Conservation (phyloP, 805 yeast species). For the Lipomyces sp. region DNA sequence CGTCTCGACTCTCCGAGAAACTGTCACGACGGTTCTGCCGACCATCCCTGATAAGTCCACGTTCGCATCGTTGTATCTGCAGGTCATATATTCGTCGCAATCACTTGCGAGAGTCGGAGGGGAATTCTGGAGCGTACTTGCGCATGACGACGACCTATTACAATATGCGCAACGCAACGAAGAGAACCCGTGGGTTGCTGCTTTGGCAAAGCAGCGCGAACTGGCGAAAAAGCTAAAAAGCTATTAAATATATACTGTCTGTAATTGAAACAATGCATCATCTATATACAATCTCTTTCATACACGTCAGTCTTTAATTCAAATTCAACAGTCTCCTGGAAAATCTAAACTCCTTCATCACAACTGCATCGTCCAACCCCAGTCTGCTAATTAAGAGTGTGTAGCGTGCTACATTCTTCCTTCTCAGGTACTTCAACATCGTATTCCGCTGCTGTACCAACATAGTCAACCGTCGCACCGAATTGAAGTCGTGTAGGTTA, state of each 20-base stretch:
- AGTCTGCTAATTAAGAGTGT: constrained; percentile 81
- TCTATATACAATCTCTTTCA: background rate
- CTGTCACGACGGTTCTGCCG: constrained; percentile 32
- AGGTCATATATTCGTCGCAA: constrained; percentile 84
- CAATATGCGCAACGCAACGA: constrained; percentile 9
- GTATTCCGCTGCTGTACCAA: constrained; percentile 87
- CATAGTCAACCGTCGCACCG: constrained; percentile 70
- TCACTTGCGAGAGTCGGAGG: constrained; percentile 69
- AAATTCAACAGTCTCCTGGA: constrained; percentile 11
- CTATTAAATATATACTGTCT: background rate
- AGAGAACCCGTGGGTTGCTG: constrained; percentile 28
- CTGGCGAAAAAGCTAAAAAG: constrained; percentile 26
- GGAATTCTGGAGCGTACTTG: constrained; percentile 53
- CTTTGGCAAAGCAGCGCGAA: constrained; percentile 30
- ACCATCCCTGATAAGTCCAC: constrained; percentile 34
- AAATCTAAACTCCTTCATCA: constrained; percentile 62
- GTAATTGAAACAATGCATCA: background rate
- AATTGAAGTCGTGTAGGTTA: constrained; percentile 68
- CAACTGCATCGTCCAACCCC: constrained; percentile 78
- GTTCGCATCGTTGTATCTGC: constrained; percentile 67
- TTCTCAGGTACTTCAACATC: constrained; percentile 75
- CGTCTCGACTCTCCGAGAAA: constrained; percentile 29
- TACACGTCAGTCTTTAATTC: too few relatives aligned
- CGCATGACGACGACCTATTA: constrained; percentile 5
- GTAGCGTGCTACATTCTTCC: constrained; percentile 74